phyloP scores from a whole-genome alignment of 345 rosid species.

The Salix exigua region DNA sequence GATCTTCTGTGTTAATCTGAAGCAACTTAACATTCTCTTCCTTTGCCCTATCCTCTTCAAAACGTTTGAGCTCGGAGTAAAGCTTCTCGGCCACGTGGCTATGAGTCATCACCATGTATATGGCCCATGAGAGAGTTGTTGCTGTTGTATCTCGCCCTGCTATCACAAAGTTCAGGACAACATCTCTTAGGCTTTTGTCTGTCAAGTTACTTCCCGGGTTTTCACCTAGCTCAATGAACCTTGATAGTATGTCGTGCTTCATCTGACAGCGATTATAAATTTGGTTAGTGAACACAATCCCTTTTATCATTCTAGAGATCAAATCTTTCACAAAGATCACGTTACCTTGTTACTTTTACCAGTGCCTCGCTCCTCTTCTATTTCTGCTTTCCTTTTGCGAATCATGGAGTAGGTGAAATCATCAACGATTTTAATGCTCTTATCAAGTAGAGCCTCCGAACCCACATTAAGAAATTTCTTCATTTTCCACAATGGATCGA shows the following conservation, averaged over 20 bases:
- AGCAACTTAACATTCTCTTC: slow-evolving; percentile 44
- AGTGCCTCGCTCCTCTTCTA: slow-evolving; percentile 34
- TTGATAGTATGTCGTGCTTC: slow-evolving; percentile 73
- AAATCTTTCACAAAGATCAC: not conserved
- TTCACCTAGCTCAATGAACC: slow-evolving; percentile 77
- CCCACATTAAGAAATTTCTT: slow-evolving; percentile 71
- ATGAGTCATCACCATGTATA: slow-evolving; percentile 70
- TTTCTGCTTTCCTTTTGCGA: slow-evolving; percentile 64
- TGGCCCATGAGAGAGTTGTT: slow-evolving; percentile 89
- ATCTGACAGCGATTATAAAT: slow-evolving; percentile 32
- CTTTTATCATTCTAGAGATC: not conserved
- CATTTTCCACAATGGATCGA: slow-evolving; percentile 82
- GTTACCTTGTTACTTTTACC: slow-evolving; percentile 40
- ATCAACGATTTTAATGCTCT: slow-evolving; percentile 63
- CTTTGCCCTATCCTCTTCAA: slow-evolving; percentile 58
- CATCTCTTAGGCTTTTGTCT: slow-evolving; percentile 78
- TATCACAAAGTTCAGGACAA: slow-evolving; percentile 83
- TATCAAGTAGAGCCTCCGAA: slow-evolving; percentile 80
- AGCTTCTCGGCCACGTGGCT: slow-evolving; percentile 60
- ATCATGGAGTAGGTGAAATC: slow-evolving; percentile 85
- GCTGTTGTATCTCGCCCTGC: slow-evolving; percentile 99
- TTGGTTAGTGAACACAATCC: not conserved
- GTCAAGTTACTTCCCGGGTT: slow-evolving; percentile 57
- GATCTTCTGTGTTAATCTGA: slow-evolving; percentile 36
- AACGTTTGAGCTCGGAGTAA: slow-evolving; percentile 53